Evolutionary conservation across 139 green algal species (phyloP).

Genomic region (Penium margaritaceum): DNA sequence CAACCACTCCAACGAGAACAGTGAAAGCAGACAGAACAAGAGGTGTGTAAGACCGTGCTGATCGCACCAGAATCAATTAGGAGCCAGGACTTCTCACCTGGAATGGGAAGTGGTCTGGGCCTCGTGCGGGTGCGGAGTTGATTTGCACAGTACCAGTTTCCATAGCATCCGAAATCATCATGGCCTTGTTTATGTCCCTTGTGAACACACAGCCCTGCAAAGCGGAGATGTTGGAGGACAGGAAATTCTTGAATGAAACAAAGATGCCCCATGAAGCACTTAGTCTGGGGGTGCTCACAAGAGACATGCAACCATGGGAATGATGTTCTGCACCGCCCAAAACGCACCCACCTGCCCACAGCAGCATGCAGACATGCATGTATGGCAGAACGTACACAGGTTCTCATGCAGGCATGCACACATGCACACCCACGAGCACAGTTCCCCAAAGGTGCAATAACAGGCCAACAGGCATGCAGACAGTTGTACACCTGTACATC

Average conservation of each 20-base stretch:
- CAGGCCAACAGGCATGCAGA: no score
- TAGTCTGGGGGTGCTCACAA: neutral
- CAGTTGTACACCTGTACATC: neutral
- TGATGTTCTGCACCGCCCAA: neutral
- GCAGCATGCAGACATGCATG: neutral
- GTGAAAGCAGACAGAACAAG: neutral
- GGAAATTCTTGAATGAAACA: neutral
- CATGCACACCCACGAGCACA: neutral
- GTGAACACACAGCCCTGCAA: conserved; percentile 95
- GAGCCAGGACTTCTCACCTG: conserved; percentile 21
- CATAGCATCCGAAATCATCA: conserved; percentile 79
- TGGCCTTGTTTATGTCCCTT: conserved; percentile 74
- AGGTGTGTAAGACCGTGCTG: neutral
- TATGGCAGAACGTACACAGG: no score
- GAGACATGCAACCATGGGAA: neutral
- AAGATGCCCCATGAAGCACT: neutral
- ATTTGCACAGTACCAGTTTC: conserved; percentile 91
- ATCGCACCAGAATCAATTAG: neutral
- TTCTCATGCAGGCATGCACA: neutral
- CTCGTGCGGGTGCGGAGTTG: conserved; percentile 77
- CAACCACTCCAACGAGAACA: neutral
- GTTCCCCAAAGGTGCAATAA: neutral
- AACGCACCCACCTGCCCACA: neutral
- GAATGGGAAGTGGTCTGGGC: conserved; percentile 48
- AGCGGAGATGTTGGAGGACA: no score